Percentiles rank a stretch among this genome's conserved stretches.
phyloP scores from a whole-genome alignment of 352 stramenopile genomes.

The Globisporangium barbulae region DNA sequence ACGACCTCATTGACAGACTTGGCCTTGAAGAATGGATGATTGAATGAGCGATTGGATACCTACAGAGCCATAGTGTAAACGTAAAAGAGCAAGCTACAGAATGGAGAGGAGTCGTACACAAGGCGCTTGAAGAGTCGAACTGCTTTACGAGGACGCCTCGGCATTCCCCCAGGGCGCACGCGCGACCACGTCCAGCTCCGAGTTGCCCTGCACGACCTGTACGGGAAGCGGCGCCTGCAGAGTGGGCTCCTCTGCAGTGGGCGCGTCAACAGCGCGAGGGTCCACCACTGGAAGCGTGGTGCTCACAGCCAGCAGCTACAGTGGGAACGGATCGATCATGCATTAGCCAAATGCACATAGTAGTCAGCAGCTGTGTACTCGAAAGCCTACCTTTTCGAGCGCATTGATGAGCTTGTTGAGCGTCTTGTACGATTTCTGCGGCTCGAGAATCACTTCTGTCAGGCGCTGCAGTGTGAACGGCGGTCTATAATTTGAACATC shows the following conservation, averaged over 20 bases:
- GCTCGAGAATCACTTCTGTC: conserved; percentile 74
- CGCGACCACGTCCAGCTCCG: conserved; percentile 36
- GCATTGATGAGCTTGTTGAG: conserved; percentile 80
- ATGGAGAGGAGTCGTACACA: not conserved
- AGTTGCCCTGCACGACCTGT: conserved; percentile 22
- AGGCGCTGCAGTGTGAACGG: conserved; percentile 83
- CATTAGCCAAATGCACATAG: not conserved
- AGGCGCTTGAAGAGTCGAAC: not conserved
- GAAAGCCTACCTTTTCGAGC: conserved; percentile 58
- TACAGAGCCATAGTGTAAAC: conserved; percentile 3
- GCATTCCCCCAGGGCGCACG: conserved; percentile 41
- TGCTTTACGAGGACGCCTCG: conserved; percentile 17
- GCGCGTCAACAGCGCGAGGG: conserved; percentile 25
- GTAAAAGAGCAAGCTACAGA: not conserved
- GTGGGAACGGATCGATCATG: not conserved
- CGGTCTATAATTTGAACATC: conserved; percentile 25
- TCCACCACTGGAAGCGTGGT: conserved; percentile 67
- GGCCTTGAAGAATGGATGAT: not conserved
- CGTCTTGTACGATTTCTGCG: conserved; percentile 65
- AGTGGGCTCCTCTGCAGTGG: not conserved
- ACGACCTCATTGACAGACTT: not conserved
- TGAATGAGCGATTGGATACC: not conserved
- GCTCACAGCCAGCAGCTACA: conserved; percentile 57
- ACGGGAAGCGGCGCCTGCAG: conserved; percentile 15
- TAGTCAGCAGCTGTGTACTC: not conserved